Conservation (phyloP, 2,329 filamentous ascomycete species). For the Hymenoscyphus salicellus region DNA sequence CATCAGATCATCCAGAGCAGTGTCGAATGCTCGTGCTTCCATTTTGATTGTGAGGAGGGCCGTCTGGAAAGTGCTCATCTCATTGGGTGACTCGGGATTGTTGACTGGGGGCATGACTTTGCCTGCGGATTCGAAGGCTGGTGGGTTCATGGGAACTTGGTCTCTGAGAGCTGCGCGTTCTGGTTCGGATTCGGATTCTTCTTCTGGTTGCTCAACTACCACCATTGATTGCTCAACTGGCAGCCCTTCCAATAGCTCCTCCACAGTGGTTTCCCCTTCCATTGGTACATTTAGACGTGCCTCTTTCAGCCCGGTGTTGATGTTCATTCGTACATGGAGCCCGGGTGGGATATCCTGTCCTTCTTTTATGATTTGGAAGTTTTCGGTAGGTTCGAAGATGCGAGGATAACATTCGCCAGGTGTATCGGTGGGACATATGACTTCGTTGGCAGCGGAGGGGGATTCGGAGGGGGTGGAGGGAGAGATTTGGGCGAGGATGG, state of each 20-base stretch:
- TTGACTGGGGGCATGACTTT: constrained; percentile 54
- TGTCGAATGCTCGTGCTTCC: constrained; percentile 33
- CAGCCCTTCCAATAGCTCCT: constrained; percentile 54
- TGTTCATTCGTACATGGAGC: constrained; percentile 64
- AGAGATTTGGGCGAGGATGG: constrained; percentile 23
- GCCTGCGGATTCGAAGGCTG: constrained; percentile 55
- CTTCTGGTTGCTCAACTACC: constrained; percentile 23
- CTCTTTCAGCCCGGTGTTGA: constrained; percentile 61
- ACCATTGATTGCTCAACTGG: constrained; percentile 44
- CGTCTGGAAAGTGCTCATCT: constrained; percentile 45
- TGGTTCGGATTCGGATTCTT: constrained; percentile 13
- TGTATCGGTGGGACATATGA: constrained; percentile 64
- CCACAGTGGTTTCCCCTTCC: constrained; percentile 47
- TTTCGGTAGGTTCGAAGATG: constrained; percentile 60
- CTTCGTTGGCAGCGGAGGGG: constrained; percentile 43
- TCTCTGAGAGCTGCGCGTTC: constrained; percentile 30
- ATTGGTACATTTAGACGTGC: constrained; percentile 62
- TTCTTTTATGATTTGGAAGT: constrained; percentile 61
- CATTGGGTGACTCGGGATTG: constrained; percentile 33
- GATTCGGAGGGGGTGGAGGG: constrained; percentile 24
- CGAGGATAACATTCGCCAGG: constrained; percentile 63
- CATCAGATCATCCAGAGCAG: constrained; percentile 52
- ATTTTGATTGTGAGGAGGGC: constrained; percentile 51
- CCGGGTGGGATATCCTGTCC: constrained; percentile 65
- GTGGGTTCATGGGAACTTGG: constrained; percentile 48